These are phyloP conservation scores for Zangia roseola DNA, from an alignment of 768 basidiomycete genomes.

Conservation along the genomic window DNA sequence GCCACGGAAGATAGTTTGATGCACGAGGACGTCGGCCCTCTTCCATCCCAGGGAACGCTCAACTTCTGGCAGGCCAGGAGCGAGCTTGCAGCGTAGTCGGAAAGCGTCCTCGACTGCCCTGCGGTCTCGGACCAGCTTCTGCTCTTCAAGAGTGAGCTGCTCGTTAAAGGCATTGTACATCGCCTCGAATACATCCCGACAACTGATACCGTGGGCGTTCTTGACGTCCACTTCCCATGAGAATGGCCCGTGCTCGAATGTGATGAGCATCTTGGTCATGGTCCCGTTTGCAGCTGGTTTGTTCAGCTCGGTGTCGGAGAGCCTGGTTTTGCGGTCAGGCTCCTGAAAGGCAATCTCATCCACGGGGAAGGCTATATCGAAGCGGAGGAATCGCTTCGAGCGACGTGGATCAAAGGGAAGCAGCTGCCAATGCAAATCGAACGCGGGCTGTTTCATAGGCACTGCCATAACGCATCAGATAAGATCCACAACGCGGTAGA, in stretches of 20 bases:
- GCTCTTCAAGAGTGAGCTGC: slow-evolving; percentile 46
- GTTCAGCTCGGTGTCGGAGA: slow-evolving; percentile 39
- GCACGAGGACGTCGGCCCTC: slow-evolving; percentile 54
- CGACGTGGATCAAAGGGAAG: slow-evolving; percentile 38
- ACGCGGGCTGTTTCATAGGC: slow-evolving; percentile 40
- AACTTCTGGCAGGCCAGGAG: slow-evolving; percentile 38
- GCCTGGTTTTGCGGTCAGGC: slow-evolving; percentile 21
- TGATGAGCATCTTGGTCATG: slow-evolving; percentile 50
- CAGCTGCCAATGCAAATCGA: slow-evolving; percentile 49
- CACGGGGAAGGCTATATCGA: slow-evolving; percentile 50
- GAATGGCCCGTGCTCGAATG: slow-evolving; percentile 37
- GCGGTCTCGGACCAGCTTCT: slow-evolving; percentile 29
- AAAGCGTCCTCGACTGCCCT: slow-evolving; percentile 42
- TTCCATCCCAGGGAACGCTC: slow-evolving; percentile 49
- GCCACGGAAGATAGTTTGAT: slow-evolving; percentile 54
- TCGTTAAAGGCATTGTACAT: slow-evolving; percentile 51
- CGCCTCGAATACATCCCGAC: slow-evolving; percentile 58
- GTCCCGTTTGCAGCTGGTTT: slow-evolving; percentile 43
- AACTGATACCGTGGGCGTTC: slow-evolving; percentile 43
- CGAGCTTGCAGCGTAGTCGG: slow-evolving; percentile 44
- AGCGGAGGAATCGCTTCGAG: slow-evolving; percentile 41
- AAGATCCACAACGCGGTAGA: slow-evolving; percentile 22
- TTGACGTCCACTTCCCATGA: slow-evolving; percentile 44
- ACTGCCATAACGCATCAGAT: slow-evolving; percentile 32
- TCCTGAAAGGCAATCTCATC: slow-evolving; percentile 30